Conservation (phyloP, 768 basidiomycete species). For the Chiua virens region DNA sequence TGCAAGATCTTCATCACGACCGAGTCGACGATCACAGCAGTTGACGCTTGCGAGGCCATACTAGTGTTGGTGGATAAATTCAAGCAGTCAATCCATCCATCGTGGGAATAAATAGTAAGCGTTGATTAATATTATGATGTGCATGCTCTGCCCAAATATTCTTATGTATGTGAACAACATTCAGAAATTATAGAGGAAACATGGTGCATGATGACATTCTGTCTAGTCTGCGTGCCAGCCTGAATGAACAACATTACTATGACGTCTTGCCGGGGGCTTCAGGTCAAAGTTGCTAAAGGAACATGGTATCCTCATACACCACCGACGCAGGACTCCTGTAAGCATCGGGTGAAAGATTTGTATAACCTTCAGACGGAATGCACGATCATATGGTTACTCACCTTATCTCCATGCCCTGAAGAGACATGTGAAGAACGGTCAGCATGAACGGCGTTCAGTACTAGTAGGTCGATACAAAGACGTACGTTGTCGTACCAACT, state of each 20-base stretch:
- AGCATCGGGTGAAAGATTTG: not conserved
- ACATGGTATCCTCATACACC: conserved; percentile 23
- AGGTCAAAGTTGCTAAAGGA: not conserved
- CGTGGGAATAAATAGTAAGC: too few species aligned
- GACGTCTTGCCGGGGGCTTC: too few species aligned
- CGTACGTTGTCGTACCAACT: conserved; percentile 42
- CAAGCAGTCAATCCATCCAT: conserved; percentile 24
- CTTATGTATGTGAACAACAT: too few species aligned
- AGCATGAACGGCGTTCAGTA: not conserved
- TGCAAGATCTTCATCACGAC: conserved; percentile 70
- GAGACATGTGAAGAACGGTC: not conserved
- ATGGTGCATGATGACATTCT: too few species aligned
- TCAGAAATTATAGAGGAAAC: too few species aligned
- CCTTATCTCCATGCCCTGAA: conserved; percentile 39
- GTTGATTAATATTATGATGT: too few species aligned
- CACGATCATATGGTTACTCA: conserved; percentile 2
- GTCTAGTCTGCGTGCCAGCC: too few species aligned
- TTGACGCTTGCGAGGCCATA: conserved; percentile 41
- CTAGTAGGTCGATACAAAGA: conserved; percentile 3
- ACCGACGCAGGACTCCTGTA: conserved; percentile 29
- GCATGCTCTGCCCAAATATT: too few species aligned
- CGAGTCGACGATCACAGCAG: conserved; percentile 64
- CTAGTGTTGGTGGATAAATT: not conserved
- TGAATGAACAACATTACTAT: too few species aligned
- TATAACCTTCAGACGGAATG: too few species aligned